phyloP scores from a whole-genome alignment of 495 filamentous ascomycete species.

The Chlorociboria aeruginascens region DNA sequence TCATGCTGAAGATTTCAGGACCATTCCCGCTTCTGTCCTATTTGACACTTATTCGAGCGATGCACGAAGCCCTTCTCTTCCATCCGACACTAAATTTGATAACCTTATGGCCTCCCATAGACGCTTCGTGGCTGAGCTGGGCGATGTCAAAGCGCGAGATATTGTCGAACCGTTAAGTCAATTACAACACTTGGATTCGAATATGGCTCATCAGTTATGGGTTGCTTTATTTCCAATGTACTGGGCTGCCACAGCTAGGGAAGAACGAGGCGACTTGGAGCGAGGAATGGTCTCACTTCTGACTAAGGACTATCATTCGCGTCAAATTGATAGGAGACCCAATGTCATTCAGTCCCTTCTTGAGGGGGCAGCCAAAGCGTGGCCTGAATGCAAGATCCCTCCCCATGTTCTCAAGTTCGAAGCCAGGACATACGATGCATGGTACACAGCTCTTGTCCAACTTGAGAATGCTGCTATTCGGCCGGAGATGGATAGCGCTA shows the following conservation, averaged over 20 bases:
- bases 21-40: conserved; percentile 55
- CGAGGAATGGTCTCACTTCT: conserved; percentile 76
- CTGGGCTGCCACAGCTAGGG: conserved; percentile 77
- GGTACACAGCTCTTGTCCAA: conserved; percentile 80
- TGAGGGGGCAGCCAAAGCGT: conserved; percentile 68
- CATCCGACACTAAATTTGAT: conserved; percentile 73
- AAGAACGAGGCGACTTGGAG: conserved; percentile 84
- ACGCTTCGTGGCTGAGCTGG: conserved; percentile 71
- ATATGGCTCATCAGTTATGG: conserved; percentile 79
- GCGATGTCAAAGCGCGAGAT: conserved; percentile 74
- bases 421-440: conserved; percentile 82
- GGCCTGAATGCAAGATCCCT: conserved; percentile 79
- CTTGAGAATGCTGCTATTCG: conserved; percentile 76
- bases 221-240: conserved; percentile 80
- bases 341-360: conserved; percentile 89
- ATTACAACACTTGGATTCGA: conserved; percentile 78
- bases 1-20: conserved; percentile 70
- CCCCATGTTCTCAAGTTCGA: conserved; percentile 92
- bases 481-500: conserved; percentile 70
- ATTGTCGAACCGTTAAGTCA: conserved; percentile 86
- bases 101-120: conserved; percentile 63
- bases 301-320: conserved; percentile 88
- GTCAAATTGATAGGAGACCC: conserved; percentile 85
- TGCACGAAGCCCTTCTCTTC: conserved; percentile 52
- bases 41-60: conserved; percentile 63